These are phyloP conservation scores for Allium cepa DNA, from an alignment of 106 monocot genomes.

Conservation along the genomic window DNA sequence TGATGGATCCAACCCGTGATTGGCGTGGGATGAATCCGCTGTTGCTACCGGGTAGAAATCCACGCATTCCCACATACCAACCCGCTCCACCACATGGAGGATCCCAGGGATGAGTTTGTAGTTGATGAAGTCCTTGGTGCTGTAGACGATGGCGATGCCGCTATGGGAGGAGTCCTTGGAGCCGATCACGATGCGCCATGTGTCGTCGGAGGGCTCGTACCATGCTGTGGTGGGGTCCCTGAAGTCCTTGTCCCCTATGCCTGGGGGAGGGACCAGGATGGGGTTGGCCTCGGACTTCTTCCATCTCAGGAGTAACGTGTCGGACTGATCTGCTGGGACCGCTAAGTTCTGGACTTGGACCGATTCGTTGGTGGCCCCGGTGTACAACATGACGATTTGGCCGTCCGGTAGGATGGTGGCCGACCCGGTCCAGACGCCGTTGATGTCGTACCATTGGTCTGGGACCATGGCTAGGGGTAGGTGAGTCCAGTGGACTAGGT, in stretches of 20 bases:
- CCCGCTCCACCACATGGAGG: constrained; percentile 31
- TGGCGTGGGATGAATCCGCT: neutral
- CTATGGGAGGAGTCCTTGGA: constrained; percentile 31
- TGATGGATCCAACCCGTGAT: constrained; percentile 18
- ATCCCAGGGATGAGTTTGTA: constrained; percentile 35
- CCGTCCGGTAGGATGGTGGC: constrained; percentile 44
- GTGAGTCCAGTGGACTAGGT: constrained; percentile 36
- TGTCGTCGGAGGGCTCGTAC: constrained; percentile 17
- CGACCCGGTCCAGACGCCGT: constrained; percentile 41
- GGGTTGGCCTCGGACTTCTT: constrained; percentile 19
- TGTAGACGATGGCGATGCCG: constrained; percentile 34
- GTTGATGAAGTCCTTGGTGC: constrained; percentile 36
- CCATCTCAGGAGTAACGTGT: constrained; percentile 27
- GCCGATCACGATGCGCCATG: constrained; percentile 34
- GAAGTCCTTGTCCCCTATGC: constrained; percentile 19
- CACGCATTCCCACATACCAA: constrained; percentile 80
- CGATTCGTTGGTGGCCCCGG: constrained; percentile 20
- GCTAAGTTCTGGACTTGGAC: constrained; percentile 32
- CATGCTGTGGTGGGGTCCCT: constrained; percentile 41
- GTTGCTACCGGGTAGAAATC: constrained; percentile 51
- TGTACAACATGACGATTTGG: constrained; percentile 37
- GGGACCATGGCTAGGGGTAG: constrained; percentile 38
- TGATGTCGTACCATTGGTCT: constrained; percentile 39
- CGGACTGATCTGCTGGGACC: constrained; percentile 22
- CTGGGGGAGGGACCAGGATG: constrained; percentile 23